Evolutionary conservation across 1,284 basidiomycete genomes (phyloP), one percentile per base, ranked within the genome.

Genomic region (Tilletiopsis washingtonensis): DNA sequence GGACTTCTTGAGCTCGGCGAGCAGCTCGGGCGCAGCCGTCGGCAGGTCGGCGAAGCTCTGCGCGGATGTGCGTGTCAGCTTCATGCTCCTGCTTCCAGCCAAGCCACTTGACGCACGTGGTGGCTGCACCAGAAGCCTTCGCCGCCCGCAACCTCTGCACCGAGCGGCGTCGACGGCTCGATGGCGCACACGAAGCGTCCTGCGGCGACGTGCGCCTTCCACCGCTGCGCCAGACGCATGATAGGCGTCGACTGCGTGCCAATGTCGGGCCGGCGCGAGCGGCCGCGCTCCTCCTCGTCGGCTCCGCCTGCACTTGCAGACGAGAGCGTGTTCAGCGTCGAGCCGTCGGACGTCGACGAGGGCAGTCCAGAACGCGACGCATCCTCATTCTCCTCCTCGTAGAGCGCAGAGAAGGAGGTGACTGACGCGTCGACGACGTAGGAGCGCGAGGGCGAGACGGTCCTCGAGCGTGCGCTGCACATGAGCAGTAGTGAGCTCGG

Each of bases 141-240:
- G 24, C 57, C 54, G 24, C 61, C 62, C 2, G 53, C 29, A 1
- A 52, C 21, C 2, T 58, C 59, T 1, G 64, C n/a, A n/a, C n/a
- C n/a, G n/a, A n/a, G n/a, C n/a, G n/a, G n/a, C n/a, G n/a, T n/a
- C n/a, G n/a, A n/a, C n/a, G n/a, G n/a, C 34, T 82, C 80, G 6
- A 77, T 83, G 3, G 83, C 83, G 3, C 91, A 76, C n/a, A 77
- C 74, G 76, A 94, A 94, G 3, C 77, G 75, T 1, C 87, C 90
- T 5, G 78, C 68, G 0, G 80, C 76, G 20, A 94, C 71, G 73
- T 91, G 84, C 11, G 64, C 62, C 56, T 80, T 75, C 89, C 91
- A 93, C 7, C 91, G 81, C 5, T 70, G 67, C 1, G 83, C 84
- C 76, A 94, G 37, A 14, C 43, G 23, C 41, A 40, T 49, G 6